Percentiles rank a stretch among this genome's conserved stretches.
These are phyloP conservation scores for Alloascoidea hylecoeti DNA, from an alignment of 805 yeast species.

Conservation along the genomic window DNA sequence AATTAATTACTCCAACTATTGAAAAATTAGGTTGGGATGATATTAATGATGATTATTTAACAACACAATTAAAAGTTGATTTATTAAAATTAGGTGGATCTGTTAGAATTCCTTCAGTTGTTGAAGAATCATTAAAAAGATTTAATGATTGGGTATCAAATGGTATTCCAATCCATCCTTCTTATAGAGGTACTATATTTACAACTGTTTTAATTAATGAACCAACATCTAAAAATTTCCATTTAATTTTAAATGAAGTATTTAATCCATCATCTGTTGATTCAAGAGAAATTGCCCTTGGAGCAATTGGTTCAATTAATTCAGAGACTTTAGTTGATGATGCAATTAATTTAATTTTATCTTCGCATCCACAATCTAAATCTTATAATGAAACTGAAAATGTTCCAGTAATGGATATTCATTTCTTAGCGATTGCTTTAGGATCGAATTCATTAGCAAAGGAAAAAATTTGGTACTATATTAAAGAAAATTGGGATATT, in stretches of 20 bases:
- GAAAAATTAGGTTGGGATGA: slow-evolving; percentile 44
- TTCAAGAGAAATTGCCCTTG: slow-evolving; percentile 38
- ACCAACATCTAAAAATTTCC: slow-evolving; percentile 18
- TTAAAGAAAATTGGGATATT: slow-evolving; percentile 30
- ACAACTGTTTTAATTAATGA: slow-evolving; percentile 26
- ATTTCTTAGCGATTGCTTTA: slow-evolving; percentile 31
- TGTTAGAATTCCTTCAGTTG: slow-evolving; percentile 31
- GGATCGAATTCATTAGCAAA: slow-evolving; percentile 31
- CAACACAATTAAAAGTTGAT: slow-evolving; percentile 47
- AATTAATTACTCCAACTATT: slow-evolving; percentile 36
- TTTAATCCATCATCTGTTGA: slow-evolving; percentile 39
- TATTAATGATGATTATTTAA: slow-evolving; percentile 42
- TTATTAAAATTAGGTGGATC: slow-evolving; percentile 46
- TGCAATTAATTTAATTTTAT: slow-evolving; percentile 25
- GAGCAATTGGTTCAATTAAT: slow-evolving; percentile 35
- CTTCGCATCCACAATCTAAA: slow-evolving; percentile 13
- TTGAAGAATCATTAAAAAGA: slow-evolving; percentile 25
- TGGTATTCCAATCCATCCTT: slow-evolving; percentile 31
- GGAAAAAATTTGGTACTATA: slow-evolving; percentile 30
- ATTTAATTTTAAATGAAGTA: slow-evolving; percentile 23
- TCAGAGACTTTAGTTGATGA: slow-evolving; percentile 21
- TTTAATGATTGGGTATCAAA: slow-evolving; percentile 17
- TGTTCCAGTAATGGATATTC: slow-evolving; percentile 39
- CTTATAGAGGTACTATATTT: slow-evolving; percentile 30
- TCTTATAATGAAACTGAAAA: slow-evolving; percentile 6